Percentiles rank a stretch among this genome's conserved stretches.
phyloP scores from a whole-genome alignment of 768 basidiomycete genomes.

The Lactarius hatsudake region DNA sequence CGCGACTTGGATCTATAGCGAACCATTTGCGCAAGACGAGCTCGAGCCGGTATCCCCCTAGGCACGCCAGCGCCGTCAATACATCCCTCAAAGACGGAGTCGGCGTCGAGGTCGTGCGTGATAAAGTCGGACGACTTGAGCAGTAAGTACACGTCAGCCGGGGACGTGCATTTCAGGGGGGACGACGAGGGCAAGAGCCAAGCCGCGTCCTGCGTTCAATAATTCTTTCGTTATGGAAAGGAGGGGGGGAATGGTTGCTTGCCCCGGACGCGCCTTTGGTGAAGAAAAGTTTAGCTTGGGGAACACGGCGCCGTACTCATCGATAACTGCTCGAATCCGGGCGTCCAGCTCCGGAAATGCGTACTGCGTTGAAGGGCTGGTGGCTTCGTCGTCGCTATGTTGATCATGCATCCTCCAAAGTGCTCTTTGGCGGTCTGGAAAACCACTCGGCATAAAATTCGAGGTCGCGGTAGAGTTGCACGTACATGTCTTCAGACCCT shows the following conservation, averaged over 20 bases:
- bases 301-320: constrained; percentile 78
- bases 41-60: constrained; percentile 60
- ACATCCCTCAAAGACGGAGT: constrained; percentile 68
- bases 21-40: constrained; percentile 92
- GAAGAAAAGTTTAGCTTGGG: constrained; percentile 96
- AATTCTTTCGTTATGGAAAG: neutral
- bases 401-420: constrained; percentile 49
- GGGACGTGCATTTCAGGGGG: constrained; percentile 82
- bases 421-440: constrained; percentile 50
- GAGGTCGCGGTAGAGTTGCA: constrained; percentile 23
- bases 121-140: constrained; percentile 93
- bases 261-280: constrained; percentile 61
- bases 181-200: constrained; percentile 86
- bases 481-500: constrained; percentile 76
- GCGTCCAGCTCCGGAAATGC: constrained; percentile 82
- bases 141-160: constrained; percentile 86
- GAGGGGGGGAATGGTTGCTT: neutral
- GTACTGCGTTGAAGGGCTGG: constrained; percentile 39
- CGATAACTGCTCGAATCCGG: constrained; percentile 62
- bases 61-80: constrained; percentile 25
- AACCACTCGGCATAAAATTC: neutral
- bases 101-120: constrained; percentile 65
- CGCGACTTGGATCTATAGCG: constrained; percentile 75
- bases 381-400: constrained; percentile 40
- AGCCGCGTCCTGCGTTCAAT: constrained; percentile 69